phyloP scores from a whole-genome alignment of 345 rosid species.

The Noccaea bulbosa region DNA sequence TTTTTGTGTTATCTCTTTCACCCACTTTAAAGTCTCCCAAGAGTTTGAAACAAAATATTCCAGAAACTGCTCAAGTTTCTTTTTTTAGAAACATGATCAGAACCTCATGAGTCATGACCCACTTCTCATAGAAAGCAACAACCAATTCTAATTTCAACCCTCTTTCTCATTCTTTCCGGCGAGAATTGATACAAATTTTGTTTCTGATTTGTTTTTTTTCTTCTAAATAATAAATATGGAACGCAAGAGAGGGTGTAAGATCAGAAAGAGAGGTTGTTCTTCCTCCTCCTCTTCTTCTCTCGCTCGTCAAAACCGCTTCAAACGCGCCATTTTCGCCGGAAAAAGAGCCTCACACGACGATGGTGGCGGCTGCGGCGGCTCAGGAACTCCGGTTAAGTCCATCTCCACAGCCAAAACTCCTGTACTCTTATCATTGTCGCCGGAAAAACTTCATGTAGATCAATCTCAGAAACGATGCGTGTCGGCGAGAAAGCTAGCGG shows the following conservation, averaged over 20 bases:
- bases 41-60: constrained; percentile 36
- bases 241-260: constrained; percentile 59
- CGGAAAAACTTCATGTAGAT: constrained; percentile 19
- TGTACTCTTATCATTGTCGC: constrained; percentile 33
- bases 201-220: background rate
- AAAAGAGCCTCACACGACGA: constrained; percentile 42
- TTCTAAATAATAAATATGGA: constrained; percentile 37
- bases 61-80: constrained; percentile 32
- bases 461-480: constrained; percentile 45
- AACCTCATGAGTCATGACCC: constrained; percentile 33
- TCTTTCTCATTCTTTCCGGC: constrained; percentile 1
- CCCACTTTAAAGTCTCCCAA: constrained; percentile 36
- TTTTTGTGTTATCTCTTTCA: constrained; percentile 34
- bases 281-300: constrained; percentile 87
- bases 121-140: constrained; percentile 24
- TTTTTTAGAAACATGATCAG: background rate
- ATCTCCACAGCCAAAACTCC: constrained; percentile 52
- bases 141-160: background rate
- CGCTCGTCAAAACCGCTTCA: constrained; percentile 68
- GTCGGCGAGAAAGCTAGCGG: constrained; percentile 90
- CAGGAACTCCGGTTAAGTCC: constrained; percentile 70
- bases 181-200: background rate
- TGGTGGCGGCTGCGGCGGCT: constrained; percentile 46
- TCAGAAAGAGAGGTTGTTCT: constrained; percentile 87
- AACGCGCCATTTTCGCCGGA: constrained; percentile 74